Conservation (phyloP, 495 filamentous ascomycete genomes). For the Talaromyces wortmannii region DNA sequence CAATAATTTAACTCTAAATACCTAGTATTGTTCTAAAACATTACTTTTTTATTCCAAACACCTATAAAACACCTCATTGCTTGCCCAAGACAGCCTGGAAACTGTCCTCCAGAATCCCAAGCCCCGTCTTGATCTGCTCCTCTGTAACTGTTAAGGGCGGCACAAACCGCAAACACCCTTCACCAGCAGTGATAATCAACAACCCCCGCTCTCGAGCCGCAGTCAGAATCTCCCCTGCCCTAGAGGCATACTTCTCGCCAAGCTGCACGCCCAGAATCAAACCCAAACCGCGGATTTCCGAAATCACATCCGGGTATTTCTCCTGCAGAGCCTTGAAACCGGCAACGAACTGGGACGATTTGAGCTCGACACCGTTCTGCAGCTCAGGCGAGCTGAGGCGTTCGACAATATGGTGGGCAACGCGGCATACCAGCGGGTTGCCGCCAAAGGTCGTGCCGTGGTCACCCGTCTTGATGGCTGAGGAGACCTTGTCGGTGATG, state of each 20-base stretch:
- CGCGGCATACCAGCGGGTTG: constrained; percentile 78
- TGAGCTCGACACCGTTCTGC: constrained; percentile 55
- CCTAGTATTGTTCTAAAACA: not conserved
- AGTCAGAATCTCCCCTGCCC: constrained; percentile 56
- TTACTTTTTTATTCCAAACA: not conserved
- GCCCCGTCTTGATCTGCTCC: constrained; percentile 66
- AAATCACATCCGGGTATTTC: constrained; percentile 64
- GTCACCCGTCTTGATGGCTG: constrained; percentile 85
- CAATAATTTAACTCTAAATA: too few relatives aligned
- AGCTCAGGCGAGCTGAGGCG: constrained; percentile 60
- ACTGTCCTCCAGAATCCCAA: constrained; percentile 63
- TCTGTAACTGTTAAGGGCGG: constrained; percentile 73
- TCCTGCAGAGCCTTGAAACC: constrained; percentile 57
- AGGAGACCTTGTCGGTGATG: constrained; percentile 65
- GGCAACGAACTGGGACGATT: constrained; percentile 55
- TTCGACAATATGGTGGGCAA: constrained; percentile 79
- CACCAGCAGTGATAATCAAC: constrained; percentile 85
- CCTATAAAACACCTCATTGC: not conserved
- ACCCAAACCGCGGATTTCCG: constrained; percentile 75
- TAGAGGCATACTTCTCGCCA: constrained; percentile 54
- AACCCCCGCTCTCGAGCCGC: constrained; percentile 84
- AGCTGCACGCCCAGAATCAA: constrained; percentile 84
- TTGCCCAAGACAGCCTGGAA: constrained; percentile 1
- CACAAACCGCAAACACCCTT: constrained; percentile 81
- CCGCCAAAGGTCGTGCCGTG: constrained; percentile 97